These are phyloP conservation scores for Cyberlindnera mississippiensis DNA, from an alignment of 805 yeast species.

Conservation along the genomic window DNA sequence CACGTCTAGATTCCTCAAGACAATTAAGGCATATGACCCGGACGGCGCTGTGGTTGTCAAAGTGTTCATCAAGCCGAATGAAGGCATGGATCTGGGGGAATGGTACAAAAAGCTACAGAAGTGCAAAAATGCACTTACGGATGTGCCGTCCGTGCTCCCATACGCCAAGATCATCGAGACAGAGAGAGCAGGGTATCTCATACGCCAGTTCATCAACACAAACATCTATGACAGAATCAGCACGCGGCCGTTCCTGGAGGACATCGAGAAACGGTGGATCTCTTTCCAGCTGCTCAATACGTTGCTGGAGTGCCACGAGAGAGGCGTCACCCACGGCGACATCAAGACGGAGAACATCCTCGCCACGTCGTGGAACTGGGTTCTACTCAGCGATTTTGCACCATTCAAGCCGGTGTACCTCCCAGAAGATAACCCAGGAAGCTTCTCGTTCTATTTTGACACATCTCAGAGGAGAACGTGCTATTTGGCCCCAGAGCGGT, in stretches of 20 bases:
- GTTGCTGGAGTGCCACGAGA: constrained; percentile 57
- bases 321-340: constrained; percentile 78
- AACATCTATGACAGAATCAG: constrained; percentile 86
- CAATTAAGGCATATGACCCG: constrained; percentile 73
- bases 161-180: constrained; percentile 77
- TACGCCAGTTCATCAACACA: constrained; percentile 74
- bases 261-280: constrained; percentile 79
- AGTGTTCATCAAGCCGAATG: constrained; percentile 71
- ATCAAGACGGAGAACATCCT: constrained; percentile 85
- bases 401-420: constrained; percentile 76
- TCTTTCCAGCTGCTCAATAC: constrained; percentile 74
- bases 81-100: constrained; percentile 24
- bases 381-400: constrained; percentile 77
- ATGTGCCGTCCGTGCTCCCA: constrained; percentile 61
- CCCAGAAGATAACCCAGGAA: constrained; percentile 92
- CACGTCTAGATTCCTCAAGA: constrained; percentile 79
- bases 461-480: constrained; percentile 83
- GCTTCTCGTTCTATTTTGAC: constrained; percentile 88
- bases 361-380: constrained; percentile 88
- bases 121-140: constrained; percentile 39
- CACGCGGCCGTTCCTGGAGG: constrained; percentile 80
- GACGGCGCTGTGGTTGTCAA: constrained; percentile 76
- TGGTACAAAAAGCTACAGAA: constrained; percentile 27
- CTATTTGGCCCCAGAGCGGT: constrained; percentile 93
- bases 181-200: constrained; percentile 85